phyloP scores from a whole-genome alignment of 2,329 filamentous ascomycete genomes.

The Gremmenia infestans region DNA sequence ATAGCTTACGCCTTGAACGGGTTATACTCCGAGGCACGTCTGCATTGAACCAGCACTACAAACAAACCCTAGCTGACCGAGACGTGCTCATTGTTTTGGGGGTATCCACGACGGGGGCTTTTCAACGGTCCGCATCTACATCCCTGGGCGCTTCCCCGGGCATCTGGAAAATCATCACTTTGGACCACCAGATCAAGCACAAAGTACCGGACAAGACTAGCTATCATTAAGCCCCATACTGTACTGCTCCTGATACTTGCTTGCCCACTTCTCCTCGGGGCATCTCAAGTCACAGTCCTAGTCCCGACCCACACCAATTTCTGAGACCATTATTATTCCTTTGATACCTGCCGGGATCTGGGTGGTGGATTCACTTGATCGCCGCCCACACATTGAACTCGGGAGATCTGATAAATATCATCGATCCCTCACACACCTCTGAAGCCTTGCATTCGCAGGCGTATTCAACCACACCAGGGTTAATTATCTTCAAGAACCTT shows the following conservation, averaged over 20 bases:
- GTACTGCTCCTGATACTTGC: slow-evolving; percentile 24
- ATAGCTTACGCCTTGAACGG: slow-evolving; percentile 26
- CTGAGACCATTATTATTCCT: slow-evolving; percentile 44
- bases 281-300: slow-evolving; percentile 29
- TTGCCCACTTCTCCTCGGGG: slow-evolving; percentile 24
- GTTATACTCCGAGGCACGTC: slow-evolving; percentile 28
- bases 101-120: slow-evolving; percentile 25
- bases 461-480: slow-evolving; percentile 24
- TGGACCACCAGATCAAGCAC: slow-evolving; percentile 23
- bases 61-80: slow-evolving; percentile 19
- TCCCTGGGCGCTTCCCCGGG: slow-evolving; percentile 18
- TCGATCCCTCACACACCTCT: slow-evolving; percentile 37
- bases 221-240: slow-evolving; percentile 19
- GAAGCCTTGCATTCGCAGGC: slow-evolving; percentile 29
- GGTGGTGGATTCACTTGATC: slow-evolving; percentile 48
- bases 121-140: slow-evolving; percentile 25
- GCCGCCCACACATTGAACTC: slow-evolving; percentile 39
- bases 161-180: slow-evolving; percentile 23
- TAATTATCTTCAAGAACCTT: slow-evolving; percentile 18
- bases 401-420: slow-evolving; percentile 47
- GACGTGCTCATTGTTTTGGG: slow-evolving; percentile 18
- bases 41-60: slow-evolving; percentile 29
- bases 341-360: slow-evolving; percentile 42
- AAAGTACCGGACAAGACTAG: slow-evolving; percentile 24
- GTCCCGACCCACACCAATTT: slow-evolving; percentile 48